These are phyloP conservation scores for Chytriomyces sp. DNA, from an alignment of 192 early-diverging fungal genomes.

Conservation along the genomic window DNA sequence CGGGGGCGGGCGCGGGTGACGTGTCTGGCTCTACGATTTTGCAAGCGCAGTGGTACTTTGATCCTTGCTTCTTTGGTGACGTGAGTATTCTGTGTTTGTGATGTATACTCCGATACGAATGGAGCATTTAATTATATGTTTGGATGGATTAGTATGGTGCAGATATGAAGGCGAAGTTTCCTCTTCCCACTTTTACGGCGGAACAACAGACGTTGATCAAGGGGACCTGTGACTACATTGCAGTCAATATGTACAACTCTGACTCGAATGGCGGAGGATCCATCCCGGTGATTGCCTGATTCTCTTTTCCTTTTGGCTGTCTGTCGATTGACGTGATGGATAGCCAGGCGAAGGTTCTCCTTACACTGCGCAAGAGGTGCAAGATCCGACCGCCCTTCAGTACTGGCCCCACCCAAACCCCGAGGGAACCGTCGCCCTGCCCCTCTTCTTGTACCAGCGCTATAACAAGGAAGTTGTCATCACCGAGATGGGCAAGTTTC, in stretches of 20 bases:
- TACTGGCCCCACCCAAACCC: conserved; percentile 17
- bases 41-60: conserved; percentile 35
- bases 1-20: neutral
- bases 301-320: too few species aligned
- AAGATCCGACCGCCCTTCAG: neutral
- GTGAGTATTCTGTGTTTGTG: neutral
- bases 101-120: too few species aligned
- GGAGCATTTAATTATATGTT: too few species aligned
- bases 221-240: conserved; percentile 46
- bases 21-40: neutral
- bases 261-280: neutral
- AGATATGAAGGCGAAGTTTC: conserved; percentile 5
- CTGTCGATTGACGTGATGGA: too few species aligned
- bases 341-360: neutral
- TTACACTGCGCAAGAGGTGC: conserved; percentile 12
- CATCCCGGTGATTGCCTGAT: too few species aligned
- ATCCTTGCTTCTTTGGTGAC: conserved; percentile 38
- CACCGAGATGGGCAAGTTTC: conserved; percentile 19
- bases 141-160: conserved; percentile 6
- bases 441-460: conserved; percentile 6
- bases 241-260: conserved; percentile 46
- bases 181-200: conserved; percentile 31
- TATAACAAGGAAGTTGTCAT: conserved; percentile 28
- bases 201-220: conserved; percentile 41
- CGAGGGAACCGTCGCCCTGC: conserved; percentile 11